Evolutionary conservation across 768 basidiomycete genomes (phyloP).

Genomic region (Panaeolus papilionaceus): DNA sequence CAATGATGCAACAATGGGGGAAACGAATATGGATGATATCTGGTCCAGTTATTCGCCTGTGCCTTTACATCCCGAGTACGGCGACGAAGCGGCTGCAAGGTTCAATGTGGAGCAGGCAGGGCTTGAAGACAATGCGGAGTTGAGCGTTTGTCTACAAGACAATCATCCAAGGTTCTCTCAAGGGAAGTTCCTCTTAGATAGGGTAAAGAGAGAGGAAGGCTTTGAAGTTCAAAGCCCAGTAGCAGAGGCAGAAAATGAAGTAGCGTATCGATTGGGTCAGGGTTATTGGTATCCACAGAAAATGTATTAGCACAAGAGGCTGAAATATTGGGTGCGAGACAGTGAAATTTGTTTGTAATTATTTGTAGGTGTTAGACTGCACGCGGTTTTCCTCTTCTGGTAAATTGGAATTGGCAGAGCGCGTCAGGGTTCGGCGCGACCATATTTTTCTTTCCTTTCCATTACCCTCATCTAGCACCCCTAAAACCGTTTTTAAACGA

Average conservation of each 20-base stretch:
- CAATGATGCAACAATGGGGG: background rate
- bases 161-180: conserved; percentile 44
- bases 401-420: background rate
- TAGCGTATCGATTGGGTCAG: conserved; percentile 54
- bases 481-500: background rate
- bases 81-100: background rate
- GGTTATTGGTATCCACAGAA: conserved; percentile 74
- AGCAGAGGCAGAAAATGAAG: conserved; percentile 63
- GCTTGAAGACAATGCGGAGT: background rate
- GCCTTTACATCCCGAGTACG: background rate
- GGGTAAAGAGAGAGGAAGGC: conserved; percentile 25
- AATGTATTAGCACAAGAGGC: conserved; percentile 38
- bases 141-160: background rate
- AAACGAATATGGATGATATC: background rate
- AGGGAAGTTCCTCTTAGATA: conserved; percentile 59
- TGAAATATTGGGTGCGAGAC: background rate
- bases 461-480: background rate
- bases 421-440: conserved; percentile 12
- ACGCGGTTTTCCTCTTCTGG: background rate
- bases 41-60: conserved; percentile 1
- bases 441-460: background rate
- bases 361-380: background rate
- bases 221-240: conserved; percentile 27
- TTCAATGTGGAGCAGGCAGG: background rate
- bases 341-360: background rate